phyloP scores from a whole-genome alignment of 2,329 filamentous ascomycete species.

The Fulvia fulva region DNA sequence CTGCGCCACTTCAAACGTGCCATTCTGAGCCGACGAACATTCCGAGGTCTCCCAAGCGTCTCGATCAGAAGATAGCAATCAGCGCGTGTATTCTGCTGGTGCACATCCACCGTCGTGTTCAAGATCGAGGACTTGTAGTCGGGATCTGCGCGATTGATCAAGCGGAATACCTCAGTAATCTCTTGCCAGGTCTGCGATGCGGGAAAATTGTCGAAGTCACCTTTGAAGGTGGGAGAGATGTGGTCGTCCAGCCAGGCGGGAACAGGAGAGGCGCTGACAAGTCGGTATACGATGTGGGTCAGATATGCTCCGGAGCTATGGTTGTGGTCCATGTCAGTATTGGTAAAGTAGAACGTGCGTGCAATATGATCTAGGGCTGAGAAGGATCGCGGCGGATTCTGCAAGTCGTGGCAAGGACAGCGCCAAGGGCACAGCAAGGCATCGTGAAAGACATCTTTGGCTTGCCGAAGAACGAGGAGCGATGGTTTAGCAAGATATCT shows the following conservation, averaged over 20 bases:
- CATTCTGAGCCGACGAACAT: conserved; percentile 7
- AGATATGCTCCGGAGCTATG: no score
- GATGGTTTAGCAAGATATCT: no score
- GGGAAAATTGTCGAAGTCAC: conserved; percentile 8
- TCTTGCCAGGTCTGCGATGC: conserved; percentile 3
- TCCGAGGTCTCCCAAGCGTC: conserved; percentile 3
- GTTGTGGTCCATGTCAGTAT: no score
- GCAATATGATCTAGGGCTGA: no score
- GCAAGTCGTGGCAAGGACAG: no score
- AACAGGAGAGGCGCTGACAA: neutral
- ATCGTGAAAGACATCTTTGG: no score
- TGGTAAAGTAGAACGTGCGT: no score
- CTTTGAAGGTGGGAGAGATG: conserved; percentile 6
- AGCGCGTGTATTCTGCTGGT: conserved; percentile 8
- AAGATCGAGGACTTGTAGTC: conserved; percentile 2
- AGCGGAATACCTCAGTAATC: conserved; percentile 5
- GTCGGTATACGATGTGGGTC: no score
- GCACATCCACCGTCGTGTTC: conserved; percentile 5
- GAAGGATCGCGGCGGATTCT: no score
- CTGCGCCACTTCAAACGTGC: conserved; percentile 9
- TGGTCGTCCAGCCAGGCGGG: conserved; percentile 7
- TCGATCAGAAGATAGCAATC: conserved; percentile 7
- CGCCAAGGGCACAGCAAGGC: no score
- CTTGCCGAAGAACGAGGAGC: no score
- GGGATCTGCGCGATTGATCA: neutral